Conservation (phyloP, 2,329 filamentous ascomycete species). For the Xylaria sp. region DNA sequence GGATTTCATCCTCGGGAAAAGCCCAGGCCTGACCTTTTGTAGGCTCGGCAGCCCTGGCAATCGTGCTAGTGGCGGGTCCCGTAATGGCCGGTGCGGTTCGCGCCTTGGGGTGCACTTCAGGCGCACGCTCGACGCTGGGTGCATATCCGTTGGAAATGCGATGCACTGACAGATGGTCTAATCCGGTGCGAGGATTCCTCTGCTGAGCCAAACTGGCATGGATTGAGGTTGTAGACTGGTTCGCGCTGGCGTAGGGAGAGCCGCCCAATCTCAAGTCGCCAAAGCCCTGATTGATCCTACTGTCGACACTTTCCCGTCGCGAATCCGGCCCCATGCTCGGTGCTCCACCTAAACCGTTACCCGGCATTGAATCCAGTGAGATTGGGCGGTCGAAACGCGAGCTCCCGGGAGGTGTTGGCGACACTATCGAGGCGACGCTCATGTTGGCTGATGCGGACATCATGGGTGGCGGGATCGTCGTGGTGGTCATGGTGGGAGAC, state of each 20-base stretch:
- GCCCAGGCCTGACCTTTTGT: conserved; percentile 82
- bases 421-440: conserved; percentile 63
- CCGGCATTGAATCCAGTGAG: conserved; percentile 38
- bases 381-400: conserved; percentile 41
- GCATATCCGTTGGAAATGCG: conserved; percentile 62
- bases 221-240: conserved; percentile 70
- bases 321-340: conserved; percentile 44
- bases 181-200: conserved; percentile 50
- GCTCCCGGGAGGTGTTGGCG: conserved; percentile 48
- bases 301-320: conserved; percentile 73
- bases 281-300: conserved; percentile 68
- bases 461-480: conserved; percentile 47
- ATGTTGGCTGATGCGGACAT: conserved; percentile 56
- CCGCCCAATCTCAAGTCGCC: conserved; percentile 63
- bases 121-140: conserved; percentile 53
- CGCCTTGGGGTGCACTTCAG: conserved; percentile 46
- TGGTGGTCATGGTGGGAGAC: conserved; percentile 50
- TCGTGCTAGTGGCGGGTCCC: conserved; percentile 59
- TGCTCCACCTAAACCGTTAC: conserved; percentile 32
- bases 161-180: conserved; percentile 50
- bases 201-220: conserved; percentile 66
- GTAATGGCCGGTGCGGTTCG: conserved; percentile 72
- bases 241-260: conserved; percentile 70
- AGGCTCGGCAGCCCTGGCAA: conserved; percentile 67
- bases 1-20: conserved; percentile 68